phyloP scores from a whole-genome alignment of 2,329 filamentous ascomycete species.

The Chaetomium olivaceum region DNA sequence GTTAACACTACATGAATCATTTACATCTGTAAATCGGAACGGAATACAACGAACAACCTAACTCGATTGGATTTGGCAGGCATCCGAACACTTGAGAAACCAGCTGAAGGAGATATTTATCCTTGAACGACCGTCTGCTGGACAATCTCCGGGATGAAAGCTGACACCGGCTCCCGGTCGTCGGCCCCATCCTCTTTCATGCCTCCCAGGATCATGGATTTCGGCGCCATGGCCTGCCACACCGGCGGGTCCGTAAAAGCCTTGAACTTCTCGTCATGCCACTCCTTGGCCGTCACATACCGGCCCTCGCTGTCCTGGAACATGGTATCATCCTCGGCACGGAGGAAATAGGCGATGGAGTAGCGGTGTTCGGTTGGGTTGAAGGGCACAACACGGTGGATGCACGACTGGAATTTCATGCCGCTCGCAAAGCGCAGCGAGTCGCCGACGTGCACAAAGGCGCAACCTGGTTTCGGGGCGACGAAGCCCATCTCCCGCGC shows the following conservation, averaged over 20 bases:
- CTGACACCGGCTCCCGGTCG: constrained; percentile 24
- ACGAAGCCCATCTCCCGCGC: constrained; percentile 53
- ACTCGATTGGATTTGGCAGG: neutral
- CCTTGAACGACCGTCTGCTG: constrained; percentile 9
- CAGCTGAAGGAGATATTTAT: neutral
- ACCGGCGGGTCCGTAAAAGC: constrained; percentile 48
- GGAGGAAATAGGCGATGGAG: constrained; percentile 60
- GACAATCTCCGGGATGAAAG: neutral
- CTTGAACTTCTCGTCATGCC: constrained; percentile 58
- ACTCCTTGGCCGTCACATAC: constrained; percentile 54
- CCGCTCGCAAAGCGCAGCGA: constrained; percentile 57
- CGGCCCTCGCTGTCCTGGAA: constrained; percentile 57
- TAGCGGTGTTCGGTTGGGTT: constrained; percentile 56
- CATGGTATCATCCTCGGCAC: constrained; percentile 57
- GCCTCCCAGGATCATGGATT: constrained; percentile 51
- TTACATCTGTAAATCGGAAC: neutral
- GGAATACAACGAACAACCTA: neutral
- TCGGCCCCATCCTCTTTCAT: constrained; percentile 45
- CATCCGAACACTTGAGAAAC: neutral
- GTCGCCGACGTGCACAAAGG: constrained; percentile 61
- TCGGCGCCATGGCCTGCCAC: constrained; percentile 50
- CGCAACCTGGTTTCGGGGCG: constrained; percentile 51
- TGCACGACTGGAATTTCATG: constrained; percentile 56
- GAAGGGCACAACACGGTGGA: constrained; percentile 58
- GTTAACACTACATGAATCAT: neutral